Percentiles rank a stretch among this genome's conserved stretches.
Evolutionary conservation across 192 early-diverging fungal genomes (phyloP).

Genomic region (Podila epicladia): DNA sequence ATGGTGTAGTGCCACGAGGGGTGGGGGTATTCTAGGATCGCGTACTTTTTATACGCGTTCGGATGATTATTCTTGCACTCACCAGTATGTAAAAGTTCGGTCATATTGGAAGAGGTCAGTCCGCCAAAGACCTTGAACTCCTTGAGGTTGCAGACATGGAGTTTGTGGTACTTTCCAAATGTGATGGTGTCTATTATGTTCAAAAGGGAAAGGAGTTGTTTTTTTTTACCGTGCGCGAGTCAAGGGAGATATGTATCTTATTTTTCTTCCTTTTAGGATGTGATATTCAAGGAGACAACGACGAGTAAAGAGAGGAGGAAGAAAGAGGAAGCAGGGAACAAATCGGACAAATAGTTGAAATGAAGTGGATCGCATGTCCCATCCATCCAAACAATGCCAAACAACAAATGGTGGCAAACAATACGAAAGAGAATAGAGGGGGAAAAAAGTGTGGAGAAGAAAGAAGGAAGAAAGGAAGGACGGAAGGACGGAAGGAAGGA

Average conservation of each 20-base stretch:
- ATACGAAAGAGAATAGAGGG: neutral
- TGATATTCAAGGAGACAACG: too few relatives aligned
- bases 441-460: neutral
- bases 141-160: slow-evolving; percentile 95
- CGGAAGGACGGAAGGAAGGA: too few relatives aligned
- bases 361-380: neutral
- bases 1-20: too few relatives aligned
- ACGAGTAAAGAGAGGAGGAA: neutral
- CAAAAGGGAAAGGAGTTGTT: slow-evolving; percentile 12
- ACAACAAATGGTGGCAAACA: neutral
- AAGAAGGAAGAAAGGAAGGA: too few relatives aligned
- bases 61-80: slow-evolving; percentile 28
- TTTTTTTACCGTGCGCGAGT: neutral
- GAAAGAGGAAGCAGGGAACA: neutral
- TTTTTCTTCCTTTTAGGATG: too few relatives aligned
- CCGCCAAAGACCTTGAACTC: slow-evolving; percentile 97
- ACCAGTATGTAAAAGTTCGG: slow-evolving; percentile 84
- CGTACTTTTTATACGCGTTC: too few relatives aligned
- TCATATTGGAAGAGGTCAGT: slow-evolving; percentile 83
- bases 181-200: slow-evolving; percentile 75
- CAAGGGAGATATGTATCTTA: neutral
- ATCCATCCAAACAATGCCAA: neutral
- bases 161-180: slow-evolving; percentile 95
- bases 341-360: too few relatives aligned
- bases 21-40: too few relatives aligned